Evolutionary conservation across 164 flowering plant species (phyloP).

Genomic region (Annona squamosa): DNA sequence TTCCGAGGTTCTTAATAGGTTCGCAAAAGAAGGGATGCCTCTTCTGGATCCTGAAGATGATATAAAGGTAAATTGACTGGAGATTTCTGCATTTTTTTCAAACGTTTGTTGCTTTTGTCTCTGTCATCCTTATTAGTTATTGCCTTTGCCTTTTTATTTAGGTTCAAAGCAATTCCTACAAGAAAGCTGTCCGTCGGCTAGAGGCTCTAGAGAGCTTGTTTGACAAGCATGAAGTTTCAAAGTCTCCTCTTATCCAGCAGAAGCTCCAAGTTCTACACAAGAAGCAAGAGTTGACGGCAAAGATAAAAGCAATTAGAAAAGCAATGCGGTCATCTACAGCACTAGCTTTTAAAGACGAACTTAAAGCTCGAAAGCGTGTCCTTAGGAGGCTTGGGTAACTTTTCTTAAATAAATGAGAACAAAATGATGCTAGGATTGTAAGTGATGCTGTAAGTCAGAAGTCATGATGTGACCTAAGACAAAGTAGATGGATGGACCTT

Average conservation of each 20-base stretch:
- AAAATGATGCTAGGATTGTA: no score
- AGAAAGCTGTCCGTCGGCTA: slow-evolving; percentile 59
- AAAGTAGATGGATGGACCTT: no score
- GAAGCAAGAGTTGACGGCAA: slow-evolving; percentile 74
- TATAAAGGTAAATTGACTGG: slow-evolving; percentile 51
- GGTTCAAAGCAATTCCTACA: slow-evolving; percentile 78
- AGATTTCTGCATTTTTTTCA: not conserved
- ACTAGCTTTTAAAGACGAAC: slow-evolving; percentile 96
- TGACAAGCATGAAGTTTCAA: slow-evolving; percentile 72
- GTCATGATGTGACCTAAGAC: no score
- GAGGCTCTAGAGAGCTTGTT: slow-evolving; percentile 85
- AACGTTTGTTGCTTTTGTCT: not conserved
- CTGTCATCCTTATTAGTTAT: not conserved
- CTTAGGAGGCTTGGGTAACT: slow-evolving; percentile 86
- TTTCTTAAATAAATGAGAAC: not conserved
- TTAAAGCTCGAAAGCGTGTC: slow-evolving; percentile 85
- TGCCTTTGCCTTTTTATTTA: slow-evolving; percentile 19
- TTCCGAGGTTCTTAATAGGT: slow-evolving; percentile 65
- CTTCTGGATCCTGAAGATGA: slow-evolving; percentile 88
- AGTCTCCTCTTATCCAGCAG: slow-evolving; percentile 73
- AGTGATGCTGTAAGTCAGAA: no score
- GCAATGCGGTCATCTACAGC: slow-evolving; percentile 64
- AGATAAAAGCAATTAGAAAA: slow-evolving; percentile 66
- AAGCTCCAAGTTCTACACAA: slow-evolving; percentile 67
- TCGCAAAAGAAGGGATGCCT: slow-evolving; percentile 61